phyloP scores from a whole-genome alignment of 345 rosid species.

The Lepidium didymum region DNA sequence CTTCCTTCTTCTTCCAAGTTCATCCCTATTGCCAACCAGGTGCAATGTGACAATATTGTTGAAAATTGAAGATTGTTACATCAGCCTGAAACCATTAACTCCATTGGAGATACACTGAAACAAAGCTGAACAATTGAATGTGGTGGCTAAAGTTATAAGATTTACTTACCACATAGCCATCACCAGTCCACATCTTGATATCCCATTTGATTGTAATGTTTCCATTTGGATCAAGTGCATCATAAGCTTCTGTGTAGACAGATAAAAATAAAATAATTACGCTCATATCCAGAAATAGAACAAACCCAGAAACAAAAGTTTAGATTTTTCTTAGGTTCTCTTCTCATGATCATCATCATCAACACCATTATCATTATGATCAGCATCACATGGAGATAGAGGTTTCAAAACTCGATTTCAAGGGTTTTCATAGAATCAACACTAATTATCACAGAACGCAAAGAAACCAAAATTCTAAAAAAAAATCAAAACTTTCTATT shows the following conservation, averaged over 20 bases:
- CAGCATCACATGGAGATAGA: too few relatives aligned
- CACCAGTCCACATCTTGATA: constrained; percentile 67
- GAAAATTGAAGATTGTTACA: constrained; percentile 73
- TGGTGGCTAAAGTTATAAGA: neutral
- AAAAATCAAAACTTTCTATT: neutral
- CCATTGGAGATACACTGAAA: neutral
- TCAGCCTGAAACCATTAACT: constrained; percentile 38
- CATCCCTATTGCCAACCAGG: constrained; percentile 90
- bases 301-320: neutral
- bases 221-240: constrained; percentile 82
- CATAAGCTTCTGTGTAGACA: constrained; percentile 58
- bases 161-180: constrained; percentile 73
- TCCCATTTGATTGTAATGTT: constrained; percentile 97
- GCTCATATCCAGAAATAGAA: constrained; percentile 7
- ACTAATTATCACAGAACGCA: constrained; percentile 1
- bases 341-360: neutral
- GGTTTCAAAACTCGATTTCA: too few relatives aligned
- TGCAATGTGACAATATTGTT: constrained; percentile 76
- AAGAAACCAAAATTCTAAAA: neutral
- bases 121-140: neutral
- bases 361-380: neutral
- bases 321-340: neutral
- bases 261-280: neutral
- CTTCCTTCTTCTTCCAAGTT: constrained; percentile 81
- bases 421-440: neutral